Evolutionary conservation across 805 yeast genomes (phyloP).

Genomic region (Isabelozyma gotoi): DNA sequence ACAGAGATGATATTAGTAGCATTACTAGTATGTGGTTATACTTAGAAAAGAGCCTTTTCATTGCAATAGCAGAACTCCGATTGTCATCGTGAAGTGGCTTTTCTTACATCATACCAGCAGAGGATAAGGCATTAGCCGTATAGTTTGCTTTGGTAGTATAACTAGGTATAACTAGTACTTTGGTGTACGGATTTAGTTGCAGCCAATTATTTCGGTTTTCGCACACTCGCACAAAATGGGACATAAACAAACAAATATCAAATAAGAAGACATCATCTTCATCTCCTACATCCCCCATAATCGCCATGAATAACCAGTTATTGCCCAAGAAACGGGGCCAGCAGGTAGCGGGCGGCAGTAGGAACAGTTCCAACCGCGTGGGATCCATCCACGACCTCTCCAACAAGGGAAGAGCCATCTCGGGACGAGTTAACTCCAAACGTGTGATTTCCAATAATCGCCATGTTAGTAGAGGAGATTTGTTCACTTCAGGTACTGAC

Average conservation of each 20-base stretch:
- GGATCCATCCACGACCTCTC: slow-evolving; percentile 26
- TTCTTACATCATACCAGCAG: too few species aligned
- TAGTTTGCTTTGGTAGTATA: too few species aligned
- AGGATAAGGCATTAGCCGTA: too few species aligned
- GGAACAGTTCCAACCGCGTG: slow-evolving; percentile 5
- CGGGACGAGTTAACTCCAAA: slow-evolving; percentile 18
- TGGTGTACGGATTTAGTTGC: too few species aligned
- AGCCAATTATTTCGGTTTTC: neutral
- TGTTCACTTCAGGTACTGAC: slow-evolving; percentile 15
- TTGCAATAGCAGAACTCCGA: too few species aligned
- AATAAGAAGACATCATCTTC: neutral
- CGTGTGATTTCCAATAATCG: slow-evolving; percentile 12
- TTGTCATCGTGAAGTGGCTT: too few species aligned
- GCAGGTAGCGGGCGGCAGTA: slow-evolving; percentile 3
- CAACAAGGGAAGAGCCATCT: slow-evolving; percentile 26
- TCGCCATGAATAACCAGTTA: slow-evolving; percentile 11
- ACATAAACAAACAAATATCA: slow-evolving; percentile 5
- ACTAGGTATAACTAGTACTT: too few species aligned
- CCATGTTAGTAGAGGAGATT: slow-evolving; percentile 15
- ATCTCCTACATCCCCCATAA: neutral
- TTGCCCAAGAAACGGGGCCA: slow-evolving; percentile 25
- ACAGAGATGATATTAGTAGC: too few species aligned
- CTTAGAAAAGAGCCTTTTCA: too few species aligned
- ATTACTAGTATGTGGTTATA: too few species aligned
- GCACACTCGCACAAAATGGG: neutral